These are phyloP conservation scores for Gigaspora rosea DNA, from an alignment of 192 early-diverging fungal species.

Conservation along the genomic window DNA sequence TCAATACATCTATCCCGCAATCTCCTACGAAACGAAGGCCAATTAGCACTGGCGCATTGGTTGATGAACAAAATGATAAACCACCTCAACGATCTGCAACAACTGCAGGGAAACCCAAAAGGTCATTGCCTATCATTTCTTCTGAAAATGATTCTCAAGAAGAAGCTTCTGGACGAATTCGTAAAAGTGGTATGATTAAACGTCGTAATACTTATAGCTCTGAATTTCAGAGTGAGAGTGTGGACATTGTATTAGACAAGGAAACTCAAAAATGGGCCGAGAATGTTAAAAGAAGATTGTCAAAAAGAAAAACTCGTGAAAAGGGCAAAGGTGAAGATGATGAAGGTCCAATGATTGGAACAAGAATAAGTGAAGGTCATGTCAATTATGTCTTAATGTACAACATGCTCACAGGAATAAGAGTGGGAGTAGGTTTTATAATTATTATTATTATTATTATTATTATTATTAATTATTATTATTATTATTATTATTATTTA, in stretches of 20 bases:
- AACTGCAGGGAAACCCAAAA: constrained; percentile 22
- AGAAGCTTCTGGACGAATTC: not conserved
- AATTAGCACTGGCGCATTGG: constrained; percentile 17
- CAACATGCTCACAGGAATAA: constrained; percentile 97
- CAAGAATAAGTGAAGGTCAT: constrained; percentile 91
- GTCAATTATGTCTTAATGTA: constrained; percentile 97
- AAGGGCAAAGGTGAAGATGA: constrained; percentile 47
- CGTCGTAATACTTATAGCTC: constrained; percentile 49
- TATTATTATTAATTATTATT: not conserved
- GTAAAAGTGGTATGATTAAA: constrained; percentile 15
- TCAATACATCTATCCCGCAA: constrained; percentile 6
- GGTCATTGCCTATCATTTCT: not conserved
- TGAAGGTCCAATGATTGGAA: constrained; percentile 65
- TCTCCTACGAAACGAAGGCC: constrained; percentile 22
- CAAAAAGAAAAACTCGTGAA: constrained; percentile 22
- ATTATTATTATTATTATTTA: constrained; percentile 11
- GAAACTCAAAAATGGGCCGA: constrained; percentile 30
- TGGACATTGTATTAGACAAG: not conserved
- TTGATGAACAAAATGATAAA: constrained; percentile 6
- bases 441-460: not conserved
- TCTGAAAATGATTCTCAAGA: not conserved
- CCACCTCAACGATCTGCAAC: constrained; percentile 9
- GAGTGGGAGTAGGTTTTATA: constrained; percentile 71
- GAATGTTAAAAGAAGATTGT: constrained; percentile 26
- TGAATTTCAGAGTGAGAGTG: constrained; percentile 19